Evolutionary conservation across 2,329 filamentous ascomycete species (phyloP).

Genomic region (Penicillium sp.): DNA sequence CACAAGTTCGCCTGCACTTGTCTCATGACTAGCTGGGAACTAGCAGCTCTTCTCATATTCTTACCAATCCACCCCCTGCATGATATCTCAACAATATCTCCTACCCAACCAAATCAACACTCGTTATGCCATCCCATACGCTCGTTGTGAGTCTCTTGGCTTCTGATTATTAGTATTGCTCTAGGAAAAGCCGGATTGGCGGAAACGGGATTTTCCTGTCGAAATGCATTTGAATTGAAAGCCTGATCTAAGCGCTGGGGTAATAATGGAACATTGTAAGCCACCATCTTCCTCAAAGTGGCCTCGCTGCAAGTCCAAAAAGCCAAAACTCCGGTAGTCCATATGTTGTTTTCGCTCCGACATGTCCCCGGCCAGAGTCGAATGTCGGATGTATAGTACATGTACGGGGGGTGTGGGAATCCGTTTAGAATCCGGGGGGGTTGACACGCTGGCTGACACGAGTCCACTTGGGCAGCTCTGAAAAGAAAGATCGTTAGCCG

Average conservation of each 20-base stretch:
- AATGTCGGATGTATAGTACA: slow-evolving; percentile 35
- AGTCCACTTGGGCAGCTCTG: slow-evolving; percentile 89
- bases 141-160: slow-evolving; percentile 7
- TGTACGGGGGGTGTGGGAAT: slow-evolving; percentile 10
- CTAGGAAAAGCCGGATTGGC: neutral
- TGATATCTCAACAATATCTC: neutral
- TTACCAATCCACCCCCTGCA: no score
- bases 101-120: neutral
- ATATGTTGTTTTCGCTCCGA: slow-evolving; percentile 24
- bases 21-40: neutral
- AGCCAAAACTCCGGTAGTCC: slow-evolving; percentile 38
- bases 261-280: slow-evolving; percentile 29
- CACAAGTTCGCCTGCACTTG: neutral
- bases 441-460: slow-evolving; percentile 92
- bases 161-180: slow-evolving; percentile 6
- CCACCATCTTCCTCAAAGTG: slow-evolving; percentile 13
- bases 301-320: slow-evolving; percentile 27
- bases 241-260: slow-evolving; percentile 24
- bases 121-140: slow-evolving; percentile 13
- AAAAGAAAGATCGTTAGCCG: slow-evolving; percentile 9
- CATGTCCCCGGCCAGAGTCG: slow-evolving; percentile 8
- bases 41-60: neutral
- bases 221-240: slow-evolving; percentile 20
- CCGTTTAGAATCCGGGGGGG: slow-evolving; percentile 80
- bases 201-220: neutral